Evolutionary conservation across 352 stramenopile species (phyloP).

Genomic region (Aphanomyces astaci): DNA sequence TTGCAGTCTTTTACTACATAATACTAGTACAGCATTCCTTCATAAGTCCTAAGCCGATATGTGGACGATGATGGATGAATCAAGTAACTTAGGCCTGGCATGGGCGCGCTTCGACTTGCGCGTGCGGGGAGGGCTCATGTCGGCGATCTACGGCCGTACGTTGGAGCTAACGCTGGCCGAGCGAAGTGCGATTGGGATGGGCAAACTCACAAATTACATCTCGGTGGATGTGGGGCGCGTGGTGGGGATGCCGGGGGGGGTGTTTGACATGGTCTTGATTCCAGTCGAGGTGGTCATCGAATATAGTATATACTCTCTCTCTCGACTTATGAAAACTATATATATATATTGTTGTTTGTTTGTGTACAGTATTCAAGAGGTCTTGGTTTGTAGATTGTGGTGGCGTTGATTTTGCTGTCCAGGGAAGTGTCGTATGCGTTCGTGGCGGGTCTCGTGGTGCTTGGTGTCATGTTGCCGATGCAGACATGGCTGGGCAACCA

Average conservation of each 20-base stretch:
- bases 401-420: slow-evolving; percentile 66
- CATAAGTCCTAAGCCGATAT: too few species aligned
- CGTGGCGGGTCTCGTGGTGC: slow-evolving; percentile 59
- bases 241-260: slow-evolving; percentile 50
- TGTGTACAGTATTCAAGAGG: background rate
- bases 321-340: too few species aligned
- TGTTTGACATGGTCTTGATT: slow-evolving; percentile 81
- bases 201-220: slow-evolving; percentile 65
- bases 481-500: slow-evolving; percentile 68
- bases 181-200: slow-evolving; percentile 37
- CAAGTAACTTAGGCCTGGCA: slow-evolving; percentile 28
- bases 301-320: too few species aligned
- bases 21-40: too few species aligned
- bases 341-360: too few species aligned
- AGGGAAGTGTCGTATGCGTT: slow-evolving; percentile 81
- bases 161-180: slow-evolving; percentile 34
- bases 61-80: background rate
- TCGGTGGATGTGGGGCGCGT: slow-evolving; percentile 72
- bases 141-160: slow-evolving; percentile 59
- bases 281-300: slow-evolving; percentile 33
- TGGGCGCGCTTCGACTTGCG: slow-evolving; percentile 73
- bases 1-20: too few species aligned
- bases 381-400: slow-evolving; percentile 31
- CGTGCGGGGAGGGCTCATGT: slow-evolving; percentile 54
- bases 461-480: slow-evolving; percentile 78